A percentile compares a stretch with the other conserved stretches of the same genome.
These are phyloP conservation scores for Podila epigama DNA, from an alignment of 192 early-diverging fungal genomes.

Conservation along the genomic window DNA sequence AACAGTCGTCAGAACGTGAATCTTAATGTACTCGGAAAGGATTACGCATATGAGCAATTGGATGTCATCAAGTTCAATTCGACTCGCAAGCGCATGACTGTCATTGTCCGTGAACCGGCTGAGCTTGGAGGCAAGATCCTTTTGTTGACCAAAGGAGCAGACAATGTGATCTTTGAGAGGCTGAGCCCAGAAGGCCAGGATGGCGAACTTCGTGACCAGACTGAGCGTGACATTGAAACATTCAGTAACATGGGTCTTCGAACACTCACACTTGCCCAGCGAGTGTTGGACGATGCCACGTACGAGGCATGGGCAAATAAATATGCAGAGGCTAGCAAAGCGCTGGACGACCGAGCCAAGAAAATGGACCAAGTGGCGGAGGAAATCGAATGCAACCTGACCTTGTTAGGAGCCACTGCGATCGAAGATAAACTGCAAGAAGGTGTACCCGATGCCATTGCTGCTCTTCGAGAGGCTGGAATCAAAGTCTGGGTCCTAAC, in stretches of 20 bases:
- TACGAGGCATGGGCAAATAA: conserved; percentile 79
- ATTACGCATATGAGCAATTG: conserved; percentile 77
- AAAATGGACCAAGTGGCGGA: conserved; percentile 76
- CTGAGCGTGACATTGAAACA: conserved; percentile 70
- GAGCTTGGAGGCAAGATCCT: conserved; percentile 85
- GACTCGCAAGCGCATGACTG: conserved; percentile 94
- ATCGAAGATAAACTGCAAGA: conserved; percentile 98
- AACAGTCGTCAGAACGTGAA: conserved; percentile 56
- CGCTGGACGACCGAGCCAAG: conserved; percentile 76
- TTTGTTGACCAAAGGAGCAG: conserved; percentile 93
- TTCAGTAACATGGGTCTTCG: conserved; percentile 90
- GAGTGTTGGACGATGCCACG: conserved; percentile 70
- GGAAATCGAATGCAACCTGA: conserved; percentile 82
- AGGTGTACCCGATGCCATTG: conserved; percentile 92
- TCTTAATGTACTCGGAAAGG: conserved; percentile 75
- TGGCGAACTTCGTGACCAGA: conserved; percentile 57
- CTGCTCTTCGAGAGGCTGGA: conserved; percentile 79
- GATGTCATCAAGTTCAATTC: conserved; percentile 95
- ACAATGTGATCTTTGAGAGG: conserved; percentile 93
- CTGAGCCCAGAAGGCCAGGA: conserved; percentile 57
- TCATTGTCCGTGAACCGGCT: conserved; percentile 78
- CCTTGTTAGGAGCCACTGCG: conserved; percentile 90
- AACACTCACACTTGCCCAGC: conserved; percentile 88
- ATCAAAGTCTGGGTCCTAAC: conserved; percentile 99
- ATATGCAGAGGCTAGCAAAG: conserved; percentile 76